A percentile compares a stretch with the other conserved stretches of the same genome.
These are phyloP conservation scores for Marchantia polymorpha DNA, from an alignment of 225 moss, liverwort and hornwort genomes.

Conservation along the genomic window DNA sequence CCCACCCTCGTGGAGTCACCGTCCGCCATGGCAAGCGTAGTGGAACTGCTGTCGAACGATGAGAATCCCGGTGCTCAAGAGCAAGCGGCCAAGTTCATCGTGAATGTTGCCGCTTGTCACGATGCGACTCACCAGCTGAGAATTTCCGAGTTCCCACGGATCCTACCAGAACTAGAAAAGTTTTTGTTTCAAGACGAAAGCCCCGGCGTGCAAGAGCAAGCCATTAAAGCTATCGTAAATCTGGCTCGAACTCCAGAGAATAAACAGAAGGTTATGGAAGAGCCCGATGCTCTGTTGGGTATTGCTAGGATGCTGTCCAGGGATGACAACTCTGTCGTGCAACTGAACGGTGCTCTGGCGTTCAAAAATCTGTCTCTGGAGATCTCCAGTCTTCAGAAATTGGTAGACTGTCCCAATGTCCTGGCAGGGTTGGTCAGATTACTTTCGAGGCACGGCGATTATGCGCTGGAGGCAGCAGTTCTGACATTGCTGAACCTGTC, in stretches of 20 bases:
- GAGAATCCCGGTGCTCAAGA: slow-evolving; percentile 20
- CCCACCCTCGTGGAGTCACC: not conserved
- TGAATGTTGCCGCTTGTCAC: slow-evolving; percentile 16
- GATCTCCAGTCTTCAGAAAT: slow-evolving; percentile 1
- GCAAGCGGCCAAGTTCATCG: slow-evolving; percentile 24
- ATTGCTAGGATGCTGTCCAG: slow-evolving; percentile 11
- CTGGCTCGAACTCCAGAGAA: slow-evolving; percentile 13
- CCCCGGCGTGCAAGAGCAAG: slow-evolving; percentile 17
- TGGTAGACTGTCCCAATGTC: slow-evolving; percentile 18
- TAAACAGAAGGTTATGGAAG: slow-evolving; percentile 13
- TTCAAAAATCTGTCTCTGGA: slow-evolving; percentile 18
- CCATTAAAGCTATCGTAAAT: slow-evolving; percentile 12
- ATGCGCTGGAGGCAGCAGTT: slow-evolving; percentile 29
- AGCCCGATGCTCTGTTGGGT: slow-evolving; percentile 14
- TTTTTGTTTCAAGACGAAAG: slow-evolving; percentile 19
- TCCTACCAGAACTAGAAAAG: slow-evolving; percentile 24
- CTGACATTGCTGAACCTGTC: slow-evolving; percentile 22
- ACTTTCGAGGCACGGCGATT: slow-evolving; percentile 23
- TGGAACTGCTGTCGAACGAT: slow-evolving; percentile 16
- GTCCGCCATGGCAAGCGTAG: slow-evolving; percentile 1
- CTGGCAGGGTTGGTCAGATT: slow-evolving; percentile 24
- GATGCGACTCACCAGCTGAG: slow-evolving; percentile 11
- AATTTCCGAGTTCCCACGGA: slow-evolving; percentile 27
- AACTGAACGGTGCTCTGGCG: slow-evolving; percentile 14
- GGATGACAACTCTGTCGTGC: slow-evolving; percentile 15